Evolutionary conservation across 2,329 filamentous ascomycete species (phyloP).

Genomic region (Penicillium sp.): DNA sequence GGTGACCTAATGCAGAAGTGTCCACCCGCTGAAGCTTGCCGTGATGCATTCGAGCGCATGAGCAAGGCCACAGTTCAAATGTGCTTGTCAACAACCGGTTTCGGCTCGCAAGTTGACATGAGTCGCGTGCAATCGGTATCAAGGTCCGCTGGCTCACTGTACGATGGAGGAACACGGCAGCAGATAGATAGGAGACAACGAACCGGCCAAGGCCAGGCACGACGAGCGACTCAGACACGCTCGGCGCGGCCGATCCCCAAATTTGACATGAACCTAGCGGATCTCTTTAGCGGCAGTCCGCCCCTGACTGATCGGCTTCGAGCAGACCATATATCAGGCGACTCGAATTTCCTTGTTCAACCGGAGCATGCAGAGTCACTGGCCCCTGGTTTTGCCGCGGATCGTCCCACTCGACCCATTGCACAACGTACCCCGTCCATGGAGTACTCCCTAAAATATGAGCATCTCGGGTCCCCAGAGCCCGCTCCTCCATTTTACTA

Average conservation of each 20-base stretch:
- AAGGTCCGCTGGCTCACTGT: conserved; percentile 8
- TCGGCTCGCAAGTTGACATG: conserved; percentile 50
- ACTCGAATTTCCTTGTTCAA: conserved; percentile 23
- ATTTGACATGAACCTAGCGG: conserved; percentile 54
- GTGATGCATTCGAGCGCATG: conserved; percentile 90
- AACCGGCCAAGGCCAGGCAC: conserved; percentile 25
- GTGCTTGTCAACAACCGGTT: conserved; percentile 81
- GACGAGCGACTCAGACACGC: conserved; percentile 32
- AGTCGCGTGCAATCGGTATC: conserved; percentile 19
- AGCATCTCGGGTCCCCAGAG: conserved; percentile 30
- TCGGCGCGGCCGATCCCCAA: conserved; percentile 46
- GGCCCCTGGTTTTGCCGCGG: conserved; percentile 19
- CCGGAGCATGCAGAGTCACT: conserved; percentile 23
- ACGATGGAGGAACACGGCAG: conserved; percentile 17
- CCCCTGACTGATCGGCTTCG: conserved; percentile 33
- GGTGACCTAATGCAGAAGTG: conserved; percentile 90
- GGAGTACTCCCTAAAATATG: conserved; percentile 35
- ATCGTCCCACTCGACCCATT: conserved; percentile 22
- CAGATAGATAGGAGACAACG: conserved; percentile 20
- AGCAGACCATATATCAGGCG: conserved; percentile 25
- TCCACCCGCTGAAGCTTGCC: conserved; percentile 86
- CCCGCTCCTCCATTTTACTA: conserved; percentile 32
- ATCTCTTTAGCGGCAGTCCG: conserved; percentile 46
- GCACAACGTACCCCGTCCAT: conserved; percentile 27
- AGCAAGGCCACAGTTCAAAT: conserved; percentile 93